Evolutionary conservation across 2,329 filamentous ascomycete species (phyloP), one percentile per base, ranked within the genome.

Genomic region (Fusarium denticulatum): DNA sequence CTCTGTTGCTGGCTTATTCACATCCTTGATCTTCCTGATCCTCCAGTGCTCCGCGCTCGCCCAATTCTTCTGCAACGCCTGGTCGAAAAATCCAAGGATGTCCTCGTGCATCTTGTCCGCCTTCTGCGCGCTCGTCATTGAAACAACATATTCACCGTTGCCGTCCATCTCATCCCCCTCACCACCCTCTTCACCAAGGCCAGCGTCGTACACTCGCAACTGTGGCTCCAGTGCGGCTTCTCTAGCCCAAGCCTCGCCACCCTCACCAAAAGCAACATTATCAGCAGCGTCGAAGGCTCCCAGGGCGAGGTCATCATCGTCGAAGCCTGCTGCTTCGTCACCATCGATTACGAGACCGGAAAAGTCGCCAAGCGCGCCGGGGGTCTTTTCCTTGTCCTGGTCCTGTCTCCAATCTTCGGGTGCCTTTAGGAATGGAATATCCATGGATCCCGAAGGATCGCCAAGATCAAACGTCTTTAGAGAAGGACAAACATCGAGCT

Each of bases 21-120:
- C 84, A 73, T 92, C 90, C 79, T 98, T 98, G 82, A 99, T 96
- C 79, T 95, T 94, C 71, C 94, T 90, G 80, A 99, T 98, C 75
- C 96, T 92, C 96, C 96, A 99, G 83, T 99, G 96, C 81, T 98
- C 96, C n/a, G 96, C 96, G 55, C 95, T 97, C 11, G 93, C 92
- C 96, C 96, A 99, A 79, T 98, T 98, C 88, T 97, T 98, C 80
- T 96, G 94, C 47, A 98, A 85, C 6, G 96, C 95, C 79, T 97
- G 94, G 81, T 99, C 96, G 80, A 99, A 99, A 84, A 98, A 99
- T 79, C 94, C 93, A n/a, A 99, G 88, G 65, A 99, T 97, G 78
- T 97, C 96, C 76, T 98, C 94, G 80, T 98, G 95, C 81, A 92
- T 85, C 79, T 87, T 87, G 77, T 94, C 94, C 57, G 88, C 87